Conservation (phyloP, 2,329 filamentous ascomycete genomes). For the Herpotrichia juniperi region DNA sequence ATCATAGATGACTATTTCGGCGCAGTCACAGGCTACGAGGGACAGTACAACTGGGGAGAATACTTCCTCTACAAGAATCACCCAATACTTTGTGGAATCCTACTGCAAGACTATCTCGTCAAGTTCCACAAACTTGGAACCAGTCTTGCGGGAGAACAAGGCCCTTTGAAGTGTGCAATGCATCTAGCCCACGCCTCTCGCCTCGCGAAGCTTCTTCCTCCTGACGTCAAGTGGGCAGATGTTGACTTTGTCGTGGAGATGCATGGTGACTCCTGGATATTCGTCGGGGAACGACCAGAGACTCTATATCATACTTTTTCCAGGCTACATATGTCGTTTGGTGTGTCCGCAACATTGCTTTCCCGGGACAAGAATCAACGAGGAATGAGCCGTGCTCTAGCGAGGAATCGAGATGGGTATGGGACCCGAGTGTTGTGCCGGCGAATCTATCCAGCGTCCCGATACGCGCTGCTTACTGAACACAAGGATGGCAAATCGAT, state of each 20-base stretch:
- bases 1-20: neutral
- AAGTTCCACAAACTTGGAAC: slow-evolving; percentile 1
- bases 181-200: slow-evolving; percentile 15
- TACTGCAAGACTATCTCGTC: neutral
- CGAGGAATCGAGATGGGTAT: no score
- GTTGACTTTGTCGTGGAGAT: slow-evolving; percentile 11
- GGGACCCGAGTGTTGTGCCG: no score
- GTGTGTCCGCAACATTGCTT: neutral
- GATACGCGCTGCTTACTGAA: neutral
- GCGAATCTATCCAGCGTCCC: neutral
- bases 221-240: slow-evolving; percentile 6
- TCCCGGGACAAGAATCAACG: neutral
- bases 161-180: slow-evolving; percentile 3
- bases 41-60: neutral
- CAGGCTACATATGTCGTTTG: slow-evolving; percentile 6
- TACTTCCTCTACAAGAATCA: slow-evolving; percentile 1
- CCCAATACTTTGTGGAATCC: slow-evolving; percentile 3
- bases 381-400: no score
- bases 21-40: neutral
- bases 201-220: neutral
- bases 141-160: slow-evolving; percentile 3
- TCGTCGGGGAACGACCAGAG: neutral
- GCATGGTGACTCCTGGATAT: neutral
- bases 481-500: neutral
- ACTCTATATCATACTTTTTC: neutral